A percentile compares a stretch with the other conserved stretches of the same genome.
Conservation (phyloP, 2,329 filamentous ascomycete genomes). For the Colletotrichum sp. region DNA sequence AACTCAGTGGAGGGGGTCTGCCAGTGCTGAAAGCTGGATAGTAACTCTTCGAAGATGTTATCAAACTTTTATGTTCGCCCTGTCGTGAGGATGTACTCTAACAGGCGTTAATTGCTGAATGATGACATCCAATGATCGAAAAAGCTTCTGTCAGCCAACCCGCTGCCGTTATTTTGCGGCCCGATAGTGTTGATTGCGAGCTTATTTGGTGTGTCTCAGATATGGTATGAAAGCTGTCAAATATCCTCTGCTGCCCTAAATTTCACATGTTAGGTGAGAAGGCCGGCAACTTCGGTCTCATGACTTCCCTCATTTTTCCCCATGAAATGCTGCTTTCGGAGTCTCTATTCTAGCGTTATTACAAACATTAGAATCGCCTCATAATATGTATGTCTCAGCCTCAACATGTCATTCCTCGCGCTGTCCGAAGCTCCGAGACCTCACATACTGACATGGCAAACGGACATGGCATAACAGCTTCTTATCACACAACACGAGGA, state of each 20-base stretch:
- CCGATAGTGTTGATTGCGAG: not conserved
- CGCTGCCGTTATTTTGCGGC: not conserved
- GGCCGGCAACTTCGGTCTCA: not conserved
- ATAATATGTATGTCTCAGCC: not conserved
- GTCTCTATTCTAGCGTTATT: not conserved
- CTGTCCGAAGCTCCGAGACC: not conserved
- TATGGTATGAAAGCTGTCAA: not conserved
- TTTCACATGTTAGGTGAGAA: not conserved
- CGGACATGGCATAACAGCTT: too few species aligned
- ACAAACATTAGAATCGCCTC: accelerated
- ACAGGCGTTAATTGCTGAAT: not conserved
- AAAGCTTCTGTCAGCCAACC: not conserved
- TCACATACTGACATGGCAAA: not conserved
- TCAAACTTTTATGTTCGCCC: accelerated
- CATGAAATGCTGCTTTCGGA: not conserved
- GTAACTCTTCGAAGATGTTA: accelerated
- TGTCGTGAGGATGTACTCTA: not conserved
- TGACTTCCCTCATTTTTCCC: accelerated
- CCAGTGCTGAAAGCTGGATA: not conserved
- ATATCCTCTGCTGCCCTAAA: too few species aligned
- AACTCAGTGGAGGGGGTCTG: accelerated
- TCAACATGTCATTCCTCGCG: not conserved
- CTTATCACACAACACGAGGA: too few species aligned
- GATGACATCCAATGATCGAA: not conserved
- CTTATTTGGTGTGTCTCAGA: not conserved